phyloP scores from a whole-genome alignment of 1,139 yeast species.

The Fermentozyma sake region DNA sequence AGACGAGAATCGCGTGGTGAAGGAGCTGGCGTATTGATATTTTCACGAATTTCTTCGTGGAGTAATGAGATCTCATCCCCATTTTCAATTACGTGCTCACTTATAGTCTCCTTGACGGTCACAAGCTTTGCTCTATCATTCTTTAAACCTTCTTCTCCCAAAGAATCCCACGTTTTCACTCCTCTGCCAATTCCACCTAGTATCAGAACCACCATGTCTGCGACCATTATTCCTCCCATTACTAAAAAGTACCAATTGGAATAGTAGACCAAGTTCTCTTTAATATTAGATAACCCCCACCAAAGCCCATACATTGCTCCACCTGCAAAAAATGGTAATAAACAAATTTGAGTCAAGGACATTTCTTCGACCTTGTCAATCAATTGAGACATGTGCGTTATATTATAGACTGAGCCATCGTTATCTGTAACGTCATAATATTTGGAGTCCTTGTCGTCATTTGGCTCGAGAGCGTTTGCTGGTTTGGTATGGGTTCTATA shows the following conservation, averaged over 20 bases:
- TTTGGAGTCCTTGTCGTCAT: conserved; percentile 21
- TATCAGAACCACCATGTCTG: no score
- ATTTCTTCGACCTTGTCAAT: conserved; percentile 9
- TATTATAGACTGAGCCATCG: conserved; percentile 23
- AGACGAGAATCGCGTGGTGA: conserved; percentile 6
- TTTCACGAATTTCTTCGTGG: no score
- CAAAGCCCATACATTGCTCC: conserved; percentile 29
- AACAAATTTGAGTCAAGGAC: conserved; percentile 22
- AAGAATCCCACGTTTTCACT: conserved; percentile 12
- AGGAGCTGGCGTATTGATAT: no score
- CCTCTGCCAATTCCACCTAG: conserved; percentile 17
- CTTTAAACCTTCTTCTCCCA: no score
- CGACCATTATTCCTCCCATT: conserved; percentile 17
- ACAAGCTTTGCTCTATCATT: no score
- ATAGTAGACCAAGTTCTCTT: conserved; percentile 22
- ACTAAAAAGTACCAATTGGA: conserved; percentile 29
- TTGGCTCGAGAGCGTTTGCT: conserved; percentile 37
- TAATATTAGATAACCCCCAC: conserved; percentile 23
- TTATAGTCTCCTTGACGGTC: no score
- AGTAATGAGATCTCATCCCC: no score
- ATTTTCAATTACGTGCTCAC: no score
- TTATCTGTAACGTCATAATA: conserved; percentile 46
- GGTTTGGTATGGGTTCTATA: conserved; percentile 43
- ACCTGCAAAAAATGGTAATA: conserved; percentile 41
- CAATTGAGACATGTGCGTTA: conserved; percentile 15